A percentile compares a stretch with the other conserved stretches of the same genome.
Conservation (phyloP, 106 monocot species). For the Dactylorhiza incarnata region DNA sequence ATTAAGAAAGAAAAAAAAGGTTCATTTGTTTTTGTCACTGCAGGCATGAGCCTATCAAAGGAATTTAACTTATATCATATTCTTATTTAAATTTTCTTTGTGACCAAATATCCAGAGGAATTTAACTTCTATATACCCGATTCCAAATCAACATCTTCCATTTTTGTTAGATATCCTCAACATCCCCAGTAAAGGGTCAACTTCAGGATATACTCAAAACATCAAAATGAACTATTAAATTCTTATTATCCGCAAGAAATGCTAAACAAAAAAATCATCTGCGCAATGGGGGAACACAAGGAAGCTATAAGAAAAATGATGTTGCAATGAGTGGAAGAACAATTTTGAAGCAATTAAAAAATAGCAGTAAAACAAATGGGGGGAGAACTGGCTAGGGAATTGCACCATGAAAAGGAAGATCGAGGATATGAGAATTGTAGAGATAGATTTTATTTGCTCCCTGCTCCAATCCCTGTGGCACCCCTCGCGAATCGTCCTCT, state of each 20-base stretch:
- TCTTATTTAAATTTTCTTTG: not conserved
- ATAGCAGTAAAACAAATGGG: not conserved
- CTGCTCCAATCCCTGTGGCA: slow-evolving; percentile 73
- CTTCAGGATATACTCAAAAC: not conserved
- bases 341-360: not conserved
- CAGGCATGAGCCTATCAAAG: not conserved
- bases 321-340: not conserved
- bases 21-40: not conserved
- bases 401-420: slow-evolving; percentile 91
- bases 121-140: not conserved
- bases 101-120: not conserved
- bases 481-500: slow-evolving; percentile 76
- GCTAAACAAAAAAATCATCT: too few species aligned
- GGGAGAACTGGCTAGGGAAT: not conserved
- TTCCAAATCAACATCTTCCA: not conserved
- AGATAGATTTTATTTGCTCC: slow-evolving; percentile 63
- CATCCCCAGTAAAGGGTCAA: not conserved
- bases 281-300: too few species aligned
- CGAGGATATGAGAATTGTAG: slow-evolving; percentile 86
- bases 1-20: not conserved
- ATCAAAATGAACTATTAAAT: not conserved
- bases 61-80: not conserved
- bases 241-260: not conserved
- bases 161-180: not conserved
- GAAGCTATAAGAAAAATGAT: not conserved